These are phyloP conservation scores for Blastobotrys americana DNA, from an alignment of 805 yeast genomes.

Conservation along the genomic window DNA sequence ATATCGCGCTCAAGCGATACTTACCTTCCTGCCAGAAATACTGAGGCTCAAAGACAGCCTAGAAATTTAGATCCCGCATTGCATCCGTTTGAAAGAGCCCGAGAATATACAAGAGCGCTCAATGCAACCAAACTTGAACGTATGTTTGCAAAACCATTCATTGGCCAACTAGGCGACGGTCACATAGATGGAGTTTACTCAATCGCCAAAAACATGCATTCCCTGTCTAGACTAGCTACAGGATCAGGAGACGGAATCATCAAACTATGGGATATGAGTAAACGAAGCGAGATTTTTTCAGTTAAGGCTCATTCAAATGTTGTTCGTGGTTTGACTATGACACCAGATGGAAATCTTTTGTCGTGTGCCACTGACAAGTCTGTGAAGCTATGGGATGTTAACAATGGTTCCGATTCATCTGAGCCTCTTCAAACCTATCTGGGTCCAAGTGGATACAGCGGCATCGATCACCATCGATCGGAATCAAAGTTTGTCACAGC, in stretches of 20 bases:
- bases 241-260: conserved; percentile 95
- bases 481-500: conserved; percentile 82
- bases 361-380: conserved; percentile 91
- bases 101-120: conserved; percentile 91
- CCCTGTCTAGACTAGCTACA: conserved; percentile 70
- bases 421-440: conserved; percentile 73
- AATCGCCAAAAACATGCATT: conserved; percentile 68
- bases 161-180: conserved; percentile 91
- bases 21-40: conserved; percentile 85
- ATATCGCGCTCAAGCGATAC: conserved; percentile 84
- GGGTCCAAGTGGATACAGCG: conserved; percentile 77
- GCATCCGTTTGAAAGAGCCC: conserved; percentile 94
- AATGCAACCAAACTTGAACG: conserved; percentile 94
- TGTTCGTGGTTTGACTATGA: conserved; percentile 76
- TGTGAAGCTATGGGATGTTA: conserved; percentile 81
- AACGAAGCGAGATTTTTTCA: conserved; percentile 65
- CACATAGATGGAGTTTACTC: conserved; percentile 92
- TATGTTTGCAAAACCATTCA: conserved; percentile 95
- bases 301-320: conserved; percentile 87
- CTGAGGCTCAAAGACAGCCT: conserved; percentile 81
- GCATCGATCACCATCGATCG: conserved; percentile 77
- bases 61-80: conserved; percentile 88
- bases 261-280: conserved; percentile 87
- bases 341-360: conserved; percentile 54
- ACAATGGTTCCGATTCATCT: conserved; percentile 29